Evolutionary conservation across 768 basidiomycete genomes (phyloP).

Genomic region (Termitomyces sp.): DNA sequence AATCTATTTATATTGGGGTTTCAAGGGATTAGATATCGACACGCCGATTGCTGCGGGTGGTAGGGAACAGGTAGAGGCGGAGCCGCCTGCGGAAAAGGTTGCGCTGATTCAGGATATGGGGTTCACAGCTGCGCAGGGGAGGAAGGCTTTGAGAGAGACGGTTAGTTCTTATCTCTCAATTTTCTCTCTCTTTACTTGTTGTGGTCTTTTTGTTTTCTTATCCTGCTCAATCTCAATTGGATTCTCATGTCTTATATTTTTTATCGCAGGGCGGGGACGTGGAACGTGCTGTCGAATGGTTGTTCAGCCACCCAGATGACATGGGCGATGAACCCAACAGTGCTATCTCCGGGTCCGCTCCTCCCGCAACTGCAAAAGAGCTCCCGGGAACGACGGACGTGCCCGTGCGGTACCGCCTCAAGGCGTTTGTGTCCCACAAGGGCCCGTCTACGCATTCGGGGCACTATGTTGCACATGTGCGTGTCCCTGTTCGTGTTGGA

Average conservation of each 20-base stretch:
- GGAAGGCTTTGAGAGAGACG: slow-evolving; percentile 83
- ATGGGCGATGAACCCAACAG: slow-evolving; percentile 48
- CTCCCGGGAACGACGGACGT: slow-evolving; percentile 7
- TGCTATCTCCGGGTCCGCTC: slow-evolving; percentile 16
- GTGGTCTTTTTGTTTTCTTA: not conserved
- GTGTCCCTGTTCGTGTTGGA: slow-evolving; percentile 14
- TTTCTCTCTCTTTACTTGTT: not conserved
- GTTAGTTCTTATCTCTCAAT: slow-evolving; percentile 30
- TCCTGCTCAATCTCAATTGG: not conserved
- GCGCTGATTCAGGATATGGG: slow-evolving; percentile 86
- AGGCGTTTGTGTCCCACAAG: slow-evolving; percentile 97
- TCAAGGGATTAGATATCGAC: slow-evolving; percentile 72
- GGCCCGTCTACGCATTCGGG: slow-evolving; percentile 93
- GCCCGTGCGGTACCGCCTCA: slow-evolving; percentile 65
- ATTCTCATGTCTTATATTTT: not conserved
- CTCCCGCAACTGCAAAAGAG: slow-evolving; percentile 11
- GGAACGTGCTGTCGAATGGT: slow-evolving; percentile 92
- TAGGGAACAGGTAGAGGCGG: slow-evolving; percentile 28
- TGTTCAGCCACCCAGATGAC: slow-evolving; percentile 92
- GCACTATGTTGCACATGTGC: slow-evolving; percentile 86
- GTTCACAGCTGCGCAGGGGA: slow-evolving; percentile 76
- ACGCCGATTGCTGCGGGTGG: slow-evolving; percentile 65
- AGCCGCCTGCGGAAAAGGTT: slow-evolving; percentile 69
- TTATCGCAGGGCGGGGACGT: slow-evolving; percentile 56
- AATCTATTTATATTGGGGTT: not conserved